Conservation (phyloP, 2,329 filamentous ascomycete genomes). For the Paecilomyces niveus region DNA sequence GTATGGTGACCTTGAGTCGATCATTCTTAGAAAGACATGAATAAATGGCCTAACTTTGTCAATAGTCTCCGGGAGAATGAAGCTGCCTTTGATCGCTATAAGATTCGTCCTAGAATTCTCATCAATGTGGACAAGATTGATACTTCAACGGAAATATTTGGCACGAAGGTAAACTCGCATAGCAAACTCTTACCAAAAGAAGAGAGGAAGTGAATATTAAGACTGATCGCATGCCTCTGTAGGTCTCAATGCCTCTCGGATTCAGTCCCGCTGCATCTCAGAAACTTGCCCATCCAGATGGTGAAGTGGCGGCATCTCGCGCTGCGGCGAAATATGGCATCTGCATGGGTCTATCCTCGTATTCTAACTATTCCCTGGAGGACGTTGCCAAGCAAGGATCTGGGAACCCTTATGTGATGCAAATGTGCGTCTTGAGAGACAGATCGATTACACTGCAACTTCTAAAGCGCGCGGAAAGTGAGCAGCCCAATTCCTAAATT, state of each 20-base stretch:
- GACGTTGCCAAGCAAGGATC: constrained; percentile 38
- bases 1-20: constrained; percentile 12
- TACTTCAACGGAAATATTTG: constrained; percentile 39
- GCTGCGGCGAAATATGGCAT: constrained; percentile 32
- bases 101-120: constrained; percentile 34
- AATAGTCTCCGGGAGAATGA: constrained; percentile 46
- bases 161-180: constrained; percentile 20
- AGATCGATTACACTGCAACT: constrained; percentile 36
- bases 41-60: neutral
- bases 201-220: neutral
- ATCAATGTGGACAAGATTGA: constrained; percentile 29
- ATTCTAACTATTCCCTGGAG: constrained; percentile 39
- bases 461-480: constrained; percentile 38
- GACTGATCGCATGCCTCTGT: neutral
- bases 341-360: constrained; percentile 36
- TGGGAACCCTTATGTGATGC: constrained; percentile 46
- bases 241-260: constrained; percentile 45
- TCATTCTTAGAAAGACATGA: neutral
- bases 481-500: constrained; percentile 2
- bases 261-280: constrained; percentile 50
- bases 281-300: constrained; percentile 45
- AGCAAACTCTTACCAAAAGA: neutral
- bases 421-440: constrained; percentile 49
- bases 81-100: constrained; percentile 45
- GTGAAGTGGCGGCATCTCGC: constrained; percentile 44